phyloP scores from a whole-genome alignment of 129 eudicot species.

The Flaveria sonorensis region DNA sequence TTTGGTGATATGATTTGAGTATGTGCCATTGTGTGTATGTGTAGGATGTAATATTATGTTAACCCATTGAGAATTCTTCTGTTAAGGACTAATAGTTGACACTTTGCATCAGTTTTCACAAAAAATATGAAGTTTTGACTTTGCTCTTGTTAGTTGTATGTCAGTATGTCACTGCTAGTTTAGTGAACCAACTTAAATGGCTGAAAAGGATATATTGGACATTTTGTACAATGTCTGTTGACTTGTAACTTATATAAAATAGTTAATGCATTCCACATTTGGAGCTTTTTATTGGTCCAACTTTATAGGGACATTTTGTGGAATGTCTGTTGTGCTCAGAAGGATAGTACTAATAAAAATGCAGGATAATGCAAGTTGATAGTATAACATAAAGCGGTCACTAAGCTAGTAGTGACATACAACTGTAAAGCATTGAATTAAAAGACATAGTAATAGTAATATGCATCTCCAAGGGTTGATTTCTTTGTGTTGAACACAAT shows the following conservation, averaged over 20 bases:
- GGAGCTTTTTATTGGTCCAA: slow-evolving; percentile 13
- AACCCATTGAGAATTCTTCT: not conserved
- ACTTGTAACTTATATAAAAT: not conserved
- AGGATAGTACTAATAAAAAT: not conserved
- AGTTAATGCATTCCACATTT: slow-evolving; percentile 8
- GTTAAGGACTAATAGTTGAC: not conserved
- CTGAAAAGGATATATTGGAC: slow-evolving; percentile 13
- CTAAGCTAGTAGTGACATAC: not conserved
- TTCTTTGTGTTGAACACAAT: not conserved
- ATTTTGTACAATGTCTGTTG: not conserved
- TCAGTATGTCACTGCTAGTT: too few species aligned
- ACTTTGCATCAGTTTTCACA: not conserved
- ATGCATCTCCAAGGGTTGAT: not conserved
- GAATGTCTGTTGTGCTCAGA: not conserved
- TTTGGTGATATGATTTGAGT: not conserved
- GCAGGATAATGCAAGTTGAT: slow-evolving; percentile 8
- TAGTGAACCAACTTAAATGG: not conserved
- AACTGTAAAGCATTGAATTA: not conserved
- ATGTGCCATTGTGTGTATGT: not conserved
- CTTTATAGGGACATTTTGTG: not conserved
- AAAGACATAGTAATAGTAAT: not conserved
- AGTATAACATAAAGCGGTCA: not conserved
- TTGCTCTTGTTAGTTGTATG: not conserved
- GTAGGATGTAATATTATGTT: not conserved
- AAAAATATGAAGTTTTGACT: not conserved